Percentiles rank a stretch among this genome's conserved stretches.
Conservation (phyloP, 2,329 filamentous ascomycete genomes). For the Elsinoe australis region DNA sequence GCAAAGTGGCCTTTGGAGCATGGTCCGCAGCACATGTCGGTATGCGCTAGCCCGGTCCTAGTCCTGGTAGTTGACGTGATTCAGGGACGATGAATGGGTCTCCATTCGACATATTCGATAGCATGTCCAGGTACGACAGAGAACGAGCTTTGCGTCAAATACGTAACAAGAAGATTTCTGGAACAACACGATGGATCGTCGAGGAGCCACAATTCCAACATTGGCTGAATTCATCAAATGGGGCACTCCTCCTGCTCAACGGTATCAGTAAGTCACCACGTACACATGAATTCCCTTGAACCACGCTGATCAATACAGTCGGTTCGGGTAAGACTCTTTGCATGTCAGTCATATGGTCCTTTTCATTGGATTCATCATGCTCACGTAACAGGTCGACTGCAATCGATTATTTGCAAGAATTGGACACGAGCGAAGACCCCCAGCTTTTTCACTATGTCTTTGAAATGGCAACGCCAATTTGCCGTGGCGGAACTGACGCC, state of each 20-base stretch:
- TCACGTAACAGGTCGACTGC: not conserved
- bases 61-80: no score
- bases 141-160: not conserved
- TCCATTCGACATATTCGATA: not conserved
- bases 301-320: not conserved
- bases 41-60: no score
- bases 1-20: no score
- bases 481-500: not conserved
- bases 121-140: not conserved
- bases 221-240: no score
- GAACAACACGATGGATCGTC: not conserved
- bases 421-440: not conserved
- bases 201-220: not conserved
- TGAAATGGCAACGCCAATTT: not conserved
- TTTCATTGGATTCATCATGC: no score
- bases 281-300: not conserved
- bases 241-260: not conserved
- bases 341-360: not conserved
- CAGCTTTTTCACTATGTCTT: conserved; percentile 2
- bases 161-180: not conserved
- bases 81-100: not conserved
- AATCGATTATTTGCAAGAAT: not conserved
- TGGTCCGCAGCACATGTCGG: no score
- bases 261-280: conserved; percentile 12
- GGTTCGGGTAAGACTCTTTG: conserved; percentile 2